phyloP scores from a whole-genome alignment of 2,329 filamentous ascomycete genomes.

The Alternaria tenuissima region DNA sequence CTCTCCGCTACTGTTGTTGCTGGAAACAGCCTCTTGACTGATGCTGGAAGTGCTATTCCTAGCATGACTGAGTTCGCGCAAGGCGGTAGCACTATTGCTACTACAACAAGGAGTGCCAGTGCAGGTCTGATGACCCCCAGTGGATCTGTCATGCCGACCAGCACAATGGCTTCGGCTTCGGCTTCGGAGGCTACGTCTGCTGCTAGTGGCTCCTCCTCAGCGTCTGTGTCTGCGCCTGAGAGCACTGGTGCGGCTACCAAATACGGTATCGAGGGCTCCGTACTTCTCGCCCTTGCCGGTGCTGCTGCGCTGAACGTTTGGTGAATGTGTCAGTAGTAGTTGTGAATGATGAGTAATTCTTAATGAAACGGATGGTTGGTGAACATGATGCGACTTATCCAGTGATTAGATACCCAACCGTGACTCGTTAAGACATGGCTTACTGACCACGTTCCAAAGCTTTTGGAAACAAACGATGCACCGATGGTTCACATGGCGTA shows the following conservation, averaged over 20 bases:
- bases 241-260: slow-evolving; percentile 34
- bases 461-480: not conserved
- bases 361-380: not conserved
- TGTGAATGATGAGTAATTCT: not conserved
- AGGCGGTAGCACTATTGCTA: slow-evolving; percentile 14
- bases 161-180: slow-evolving; percentile 4
- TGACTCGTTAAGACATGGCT: not conserved
- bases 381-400: not conserved
- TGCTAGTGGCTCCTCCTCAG: slow-evolving; percentile 12
- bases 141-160: not conserved
- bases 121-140: slow-evolving; percentile 6
- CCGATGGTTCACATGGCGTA: not conserved
- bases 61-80: slow-evolving; percentile 12
- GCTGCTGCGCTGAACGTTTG: slow-evolving; percentile 30
- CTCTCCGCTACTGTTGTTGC: slow-evolving; percentile 33
- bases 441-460: not conserved
- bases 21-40: slow-evolving; percentile 33
- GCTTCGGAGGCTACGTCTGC: slow-evolving; percentile 12
- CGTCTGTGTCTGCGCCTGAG: slow-evolving; percentile 20
- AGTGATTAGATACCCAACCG: not conserved
- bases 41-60: slow-evolving; percentile 8
- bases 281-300: slow-evolving; percentile 32
- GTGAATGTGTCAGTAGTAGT: slow-evolving; percentile 10
- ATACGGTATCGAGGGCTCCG: slow-evolving; percentile 29
- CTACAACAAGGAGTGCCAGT: slow-evolving; percentile 10